A percentile compares a stretch with the other conserved stretches of the same genome.
phyloP scores from a whole-genome alignment of 495 filamentous ascomycete genomes.

The Elaphomyces granulatus region DNA sequence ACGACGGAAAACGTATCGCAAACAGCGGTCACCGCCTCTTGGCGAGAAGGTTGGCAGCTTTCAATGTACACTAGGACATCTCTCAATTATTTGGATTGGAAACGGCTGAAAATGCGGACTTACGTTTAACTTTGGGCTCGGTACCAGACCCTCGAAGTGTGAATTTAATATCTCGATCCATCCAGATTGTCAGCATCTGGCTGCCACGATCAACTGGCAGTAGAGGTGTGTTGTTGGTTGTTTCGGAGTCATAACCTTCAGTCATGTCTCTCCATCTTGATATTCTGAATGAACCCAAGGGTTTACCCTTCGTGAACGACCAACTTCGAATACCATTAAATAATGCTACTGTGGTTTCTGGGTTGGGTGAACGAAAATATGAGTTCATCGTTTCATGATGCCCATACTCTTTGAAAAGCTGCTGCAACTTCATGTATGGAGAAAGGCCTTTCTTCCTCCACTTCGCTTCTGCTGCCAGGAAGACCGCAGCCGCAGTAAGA shows the following conservation, averaged over 20 bases:
- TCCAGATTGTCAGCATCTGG: constrained; percentile 61
- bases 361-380: constrained; percentile 48
- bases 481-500: constrained; percentile 50
- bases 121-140: constrained; percentile 54
- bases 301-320: constrained; percentile 25
- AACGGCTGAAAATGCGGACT: constrained; percentile 6
- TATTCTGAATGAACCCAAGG: constrained; percentile 38
- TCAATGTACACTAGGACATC: constrained; percentile 52
- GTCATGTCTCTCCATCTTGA: constrained; percentile 56
- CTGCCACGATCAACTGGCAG: constrained; percentile 44
- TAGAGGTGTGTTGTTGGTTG: constrained; percentile 36
- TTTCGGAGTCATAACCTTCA: constrained; percentile 45
- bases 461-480: constrained; percentile 40
- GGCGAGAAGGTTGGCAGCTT: constrained; percentile 30
- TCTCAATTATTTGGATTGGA: too few relatives aligned
- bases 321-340: constrained; percentile 42
- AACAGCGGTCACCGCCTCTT: constrained; percentile 37
- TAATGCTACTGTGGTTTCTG: constrained; percentile 34
- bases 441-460: constrained; percentile 42
- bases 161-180: constrained; percentile 44
- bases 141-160: constrained; percentile 57
- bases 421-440: constrained; percentile 43
- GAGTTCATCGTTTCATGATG: constrained; percentile 54
- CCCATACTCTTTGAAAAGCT: constrained; percentile 46
- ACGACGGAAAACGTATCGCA: constrained; percentile 38